A percentile compares a stretch with the other conserved stretches of the same genome.
Evolutionary conservation across 495 filamentous ascomycete species (phyloP).

Genomic region (Astrothelium macrocarpum): DNA sequence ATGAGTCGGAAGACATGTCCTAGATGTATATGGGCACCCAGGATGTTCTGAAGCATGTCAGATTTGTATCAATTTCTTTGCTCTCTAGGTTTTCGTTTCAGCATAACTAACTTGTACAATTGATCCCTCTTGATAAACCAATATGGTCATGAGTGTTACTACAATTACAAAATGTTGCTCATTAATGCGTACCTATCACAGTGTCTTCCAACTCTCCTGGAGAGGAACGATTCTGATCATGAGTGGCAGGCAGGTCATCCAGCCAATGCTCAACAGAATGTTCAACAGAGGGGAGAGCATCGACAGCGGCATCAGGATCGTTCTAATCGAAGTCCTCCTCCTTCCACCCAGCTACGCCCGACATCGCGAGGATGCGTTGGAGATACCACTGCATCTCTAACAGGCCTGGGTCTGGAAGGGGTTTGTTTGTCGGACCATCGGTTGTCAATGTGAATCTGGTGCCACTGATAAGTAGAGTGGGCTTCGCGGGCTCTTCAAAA

Average conservation of each 20-base stretch:
- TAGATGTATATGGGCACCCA: too few relatives aligned
- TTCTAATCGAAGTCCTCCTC: constrained; percentile 1
- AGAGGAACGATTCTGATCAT: constrained; percentile 9
- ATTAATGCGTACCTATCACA: constrained; percentile 6
- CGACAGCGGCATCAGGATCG: neutral
- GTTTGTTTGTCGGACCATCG: constrained; percentile 8
- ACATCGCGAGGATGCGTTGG: constrained; percentile 7
- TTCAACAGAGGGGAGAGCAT: constrained; percentile 3
- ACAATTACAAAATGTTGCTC: too few relatives aligned
- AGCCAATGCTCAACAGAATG: constrained; percentile 1
- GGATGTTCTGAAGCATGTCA: too few relatives aligned
- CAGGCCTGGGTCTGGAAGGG: constrained; percentile 5
- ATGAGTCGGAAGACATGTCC: too few relatives aligned
- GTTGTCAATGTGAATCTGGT: constrained; percentile 9
- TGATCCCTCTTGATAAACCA: too few relatives aligned
- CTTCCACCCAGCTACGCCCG: constrained; percentile 3
- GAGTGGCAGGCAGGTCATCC: neutral
- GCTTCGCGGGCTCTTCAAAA: neutral
- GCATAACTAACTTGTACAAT: too few relatives aligned
- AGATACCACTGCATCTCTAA: constrained; percentile 10
- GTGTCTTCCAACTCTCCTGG: constrained; percentile 4
- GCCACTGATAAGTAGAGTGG: constrained; percentile 1
- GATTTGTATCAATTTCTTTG: too few relatives aligned
- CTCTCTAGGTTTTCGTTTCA: too few relatives aligned
- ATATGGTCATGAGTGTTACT: too few relatives aligned